Base-by-base conservation (phyloP, 345 rosid species). In the Alliaria petiolata region DNA sequence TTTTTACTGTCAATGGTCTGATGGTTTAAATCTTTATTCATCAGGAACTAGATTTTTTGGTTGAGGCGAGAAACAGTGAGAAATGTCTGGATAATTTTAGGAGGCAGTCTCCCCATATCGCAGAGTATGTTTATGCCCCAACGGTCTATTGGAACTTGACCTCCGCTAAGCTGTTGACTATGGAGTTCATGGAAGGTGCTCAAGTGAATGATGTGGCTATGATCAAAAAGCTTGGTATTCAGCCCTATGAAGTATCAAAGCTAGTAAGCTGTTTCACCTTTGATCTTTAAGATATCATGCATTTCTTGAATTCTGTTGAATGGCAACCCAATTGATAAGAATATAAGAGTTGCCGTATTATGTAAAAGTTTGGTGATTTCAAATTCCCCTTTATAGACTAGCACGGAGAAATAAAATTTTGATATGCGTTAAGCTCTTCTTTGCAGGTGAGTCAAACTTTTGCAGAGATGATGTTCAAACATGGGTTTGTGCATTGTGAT, bases 391-490 rank as follows among this genome's bases (percentile, higher is more conserved):
- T 39, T 28, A 5, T 12, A 33, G 13, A 65, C 46, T 36, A 36
- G 15, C 50, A 38, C 6, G n/a, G 7, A n/a, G 10, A 57, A 33
- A 11, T 38, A 12, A n/a, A 13, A 42, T n/a, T 54, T 28, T 64
- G 52, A 49, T 28, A 14, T 31, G 62, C 50, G 0, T 7, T 36
- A 34, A 42, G 8, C 22, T 62, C 67, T 68, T 63, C 7, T n/a
- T 62, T 79, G 71, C 85, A 93, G 98, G 91, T 91, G 53, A 91
- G 88, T 83, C 89, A 84, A 71, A 78, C 86, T 49, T 93, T 93
- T 83, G 92, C 96, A 51, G 97, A 93, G 79, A 93, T 93, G 98
- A 93, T 89, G 84, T 93, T 91, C 75, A 93, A 83, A 78, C 97
- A 93, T 74, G 98, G 97, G 13, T 93, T 93, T 76, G 96, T 91